phyloP scores from a whole-genome alignment of 1,284 basidiomycete species.

The Ustilago trichophora region DNA sequence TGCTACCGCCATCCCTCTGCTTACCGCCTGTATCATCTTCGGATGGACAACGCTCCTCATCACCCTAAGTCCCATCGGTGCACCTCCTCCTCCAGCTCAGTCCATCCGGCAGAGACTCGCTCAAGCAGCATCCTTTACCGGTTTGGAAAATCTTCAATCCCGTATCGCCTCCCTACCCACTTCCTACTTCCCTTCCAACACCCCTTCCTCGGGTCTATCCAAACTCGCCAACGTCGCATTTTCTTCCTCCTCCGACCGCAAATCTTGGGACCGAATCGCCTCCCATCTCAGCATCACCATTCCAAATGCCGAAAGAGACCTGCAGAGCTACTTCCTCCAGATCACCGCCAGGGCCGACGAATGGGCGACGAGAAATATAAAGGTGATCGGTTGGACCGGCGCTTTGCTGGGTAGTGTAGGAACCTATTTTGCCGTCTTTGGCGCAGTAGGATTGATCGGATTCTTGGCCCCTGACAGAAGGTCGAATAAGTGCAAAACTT shows the following conservation, averaged over 20 bases:
- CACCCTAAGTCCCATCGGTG: slow-evolving; percentile 37
- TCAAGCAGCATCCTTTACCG: slow-evolving; percentile 17
- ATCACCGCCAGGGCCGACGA: slow-evolving; percentile 15
- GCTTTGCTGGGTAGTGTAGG: slow-evolving; percentile 14
- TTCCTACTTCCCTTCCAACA: neutral
- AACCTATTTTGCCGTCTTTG: slow-evolving; percentile 35
- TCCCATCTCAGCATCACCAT: neutral
- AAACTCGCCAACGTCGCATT: no score
- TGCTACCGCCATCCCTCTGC: slow-evolving; percentile 16
- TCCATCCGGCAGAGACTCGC: slow-evolving; percentile 5
- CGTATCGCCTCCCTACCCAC: slow-evolving; percentile 9
- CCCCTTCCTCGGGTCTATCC: no score
- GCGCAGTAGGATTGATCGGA: slow-evolving; percentile 26
- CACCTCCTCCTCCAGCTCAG: slow-evolving; percentile 23
- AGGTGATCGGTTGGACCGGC: slow-evolving; percentile 39
- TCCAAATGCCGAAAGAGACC: neutral
- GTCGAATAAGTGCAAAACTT: slow-evolving; percentile 12
- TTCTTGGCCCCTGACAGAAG: slow-evolving; percentile 28
- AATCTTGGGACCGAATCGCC: slow-evolving; percentile 7
- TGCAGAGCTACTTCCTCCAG: slow-evolving; percentile 9
- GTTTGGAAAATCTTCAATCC: neutral
- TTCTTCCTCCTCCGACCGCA: neutral
- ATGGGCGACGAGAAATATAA: slow-evolving; percentile 22
- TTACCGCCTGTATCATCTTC: slow-evolving; percentile 37
- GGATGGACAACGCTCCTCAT: slow-evolving; percentile 33